Base-by-base conservation (phyloP, 345 rosid species). In the Rhodomyrtus tomentosa region DNA sequence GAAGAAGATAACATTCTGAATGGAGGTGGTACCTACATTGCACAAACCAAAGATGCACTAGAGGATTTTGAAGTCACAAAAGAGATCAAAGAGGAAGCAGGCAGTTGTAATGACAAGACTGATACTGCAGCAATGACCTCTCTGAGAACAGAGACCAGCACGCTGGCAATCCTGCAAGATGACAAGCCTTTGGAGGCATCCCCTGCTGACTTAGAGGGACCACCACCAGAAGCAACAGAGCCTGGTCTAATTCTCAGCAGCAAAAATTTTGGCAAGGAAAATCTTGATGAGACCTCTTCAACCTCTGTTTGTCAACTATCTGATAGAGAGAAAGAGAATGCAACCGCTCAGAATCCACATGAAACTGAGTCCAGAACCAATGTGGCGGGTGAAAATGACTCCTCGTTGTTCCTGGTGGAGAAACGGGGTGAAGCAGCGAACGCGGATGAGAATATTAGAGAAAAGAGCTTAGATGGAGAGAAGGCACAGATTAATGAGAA, bases 381-480 rank as follows among this genome's bases (percentile, higher is more conserved):
- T 50, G 85, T 56, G 81, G 81, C 10, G 22, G 82, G 40, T 3
- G 62, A 81, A 81, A 52, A 32, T 40, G 45, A 51, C 24, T 48
- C 56, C 40, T 18, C 49, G 36, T 81, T 36, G 53, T 49, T 50
- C 53, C 58, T 81, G 45, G 9, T 59, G 82, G 88, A 87, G 45
- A 86, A 80, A 84, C 55, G n/a, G 32, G 81, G 51, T 38, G 82
- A 86, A 89, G 83, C 48, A 52, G 72, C 87, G 82, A 55, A 73
- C 84, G 82, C 82, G 52, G 84, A 85, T 36, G 52, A 15, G 55
- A 58, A 22, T 51, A 38, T 72, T 68, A 83, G 56, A 52, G 45
- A 81, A 5, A 21, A 50, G 32, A 81, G 55, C 42, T 55, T 55
- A 52, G 59, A 52, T 51, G 59, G 40, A 81, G 55, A 53, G 25